Evolutionary conservation across 208 protist genomes (phyloP).

Genomic region (Acanthamoeba castellanii): DNA sequence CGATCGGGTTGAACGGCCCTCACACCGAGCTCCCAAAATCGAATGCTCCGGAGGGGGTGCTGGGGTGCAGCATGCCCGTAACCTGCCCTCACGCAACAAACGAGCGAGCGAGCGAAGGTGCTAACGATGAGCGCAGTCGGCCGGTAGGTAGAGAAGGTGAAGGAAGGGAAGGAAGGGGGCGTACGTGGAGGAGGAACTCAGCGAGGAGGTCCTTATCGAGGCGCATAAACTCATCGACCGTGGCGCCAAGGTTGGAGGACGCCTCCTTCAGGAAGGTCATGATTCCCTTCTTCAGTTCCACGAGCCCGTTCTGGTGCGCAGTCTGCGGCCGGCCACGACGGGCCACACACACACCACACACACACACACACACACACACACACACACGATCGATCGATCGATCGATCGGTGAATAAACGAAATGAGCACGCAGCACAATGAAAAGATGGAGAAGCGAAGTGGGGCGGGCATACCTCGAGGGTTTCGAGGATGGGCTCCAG

Average conservation of each 20-base stretch:
- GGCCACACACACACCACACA: too few species aligned
- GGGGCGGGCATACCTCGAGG: not conserved
- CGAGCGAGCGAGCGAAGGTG: too few species aligned
- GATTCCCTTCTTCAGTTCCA: not conserved
- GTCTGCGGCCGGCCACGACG: too few species aligned
- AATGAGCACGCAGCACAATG: not conserved
- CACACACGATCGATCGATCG: too few species aligned
- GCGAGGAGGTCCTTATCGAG: not conserved
- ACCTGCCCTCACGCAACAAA: too few species aligned
- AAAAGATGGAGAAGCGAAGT: not conserved
- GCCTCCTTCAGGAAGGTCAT: not conserved
- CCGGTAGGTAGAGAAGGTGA: not conserved
- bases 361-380: too few species aligned
- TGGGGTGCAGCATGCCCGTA: too few species aligned
- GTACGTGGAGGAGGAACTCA: not conserved
- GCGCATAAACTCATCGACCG: not conserved
- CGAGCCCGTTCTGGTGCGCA: not conserved
- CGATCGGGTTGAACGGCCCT: too few species aligned
- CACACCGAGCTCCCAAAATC: too few species aligned
- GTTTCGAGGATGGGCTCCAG: not conserved
- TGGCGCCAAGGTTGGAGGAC: not conserved
- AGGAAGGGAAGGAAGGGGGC: not conserved
- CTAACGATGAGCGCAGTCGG: too few species aligned
- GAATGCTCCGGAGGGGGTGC: too few species aligned
- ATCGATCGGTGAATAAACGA: too few species aligned